Conservation (phyloP, 1,284 basidiomycete species). For the Erythrobasidium hasegawianum region DNA sequence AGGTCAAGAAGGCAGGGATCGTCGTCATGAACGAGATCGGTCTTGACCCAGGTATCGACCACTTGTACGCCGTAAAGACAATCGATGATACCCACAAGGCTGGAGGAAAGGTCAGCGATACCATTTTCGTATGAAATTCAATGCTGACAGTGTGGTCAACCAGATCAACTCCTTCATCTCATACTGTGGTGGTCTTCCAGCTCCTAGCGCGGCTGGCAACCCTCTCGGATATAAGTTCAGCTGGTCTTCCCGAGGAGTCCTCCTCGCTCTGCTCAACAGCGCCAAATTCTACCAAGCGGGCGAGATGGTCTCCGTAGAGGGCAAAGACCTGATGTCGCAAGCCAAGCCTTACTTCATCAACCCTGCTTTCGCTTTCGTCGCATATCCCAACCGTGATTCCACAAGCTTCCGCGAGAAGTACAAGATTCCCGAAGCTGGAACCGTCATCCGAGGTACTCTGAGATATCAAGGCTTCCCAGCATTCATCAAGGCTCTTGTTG, state of each 20-base stretch:
- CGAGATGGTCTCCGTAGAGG: conserved; percentile 61
- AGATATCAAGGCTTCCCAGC: conserved; percentile 98
- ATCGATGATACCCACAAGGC: conserved; percentile 89
- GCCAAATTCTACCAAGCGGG: conserved; percentile 73
- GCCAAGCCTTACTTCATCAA: conserved; percentile 94
- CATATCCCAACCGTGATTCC: conserved; percentile 96
- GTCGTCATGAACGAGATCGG: conserved; percentile 98
- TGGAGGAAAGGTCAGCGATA: conserved; percentile 72
- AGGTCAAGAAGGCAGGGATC: conserved; percentile 85
- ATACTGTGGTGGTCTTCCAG: conserved; percentile 94
- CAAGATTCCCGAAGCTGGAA: conserved; percentile 89
- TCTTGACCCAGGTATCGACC: conserved; percentile 72
- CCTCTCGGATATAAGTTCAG: conserved; percentile 96
- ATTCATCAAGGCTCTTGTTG: conserved; percentile 83
- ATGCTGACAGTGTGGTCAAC: not conserved
- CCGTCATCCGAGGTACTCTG: conserved; percentile 86
- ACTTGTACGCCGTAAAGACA: conserved; percentile 90
- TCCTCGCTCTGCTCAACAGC: conserved; percentile 88
- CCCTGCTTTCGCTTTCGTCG: conserved; percentile 77
- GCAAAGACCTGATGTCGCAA: conserved; percentile 71
- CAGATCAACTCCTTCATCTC: conserved; percentile 90
- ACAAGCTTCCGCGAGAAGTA: conserved; percentile 78
- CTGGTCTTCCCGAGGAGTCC: conserved; percentile 94
- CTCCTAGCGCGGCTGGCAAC: conserved; percentile 82
- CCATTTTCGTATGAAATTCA: conserved; percentile 2